Base-by-base conservation (phyloP, 2,329 filamentous ascomycete species). In the Fusarium globosum region DNA sequence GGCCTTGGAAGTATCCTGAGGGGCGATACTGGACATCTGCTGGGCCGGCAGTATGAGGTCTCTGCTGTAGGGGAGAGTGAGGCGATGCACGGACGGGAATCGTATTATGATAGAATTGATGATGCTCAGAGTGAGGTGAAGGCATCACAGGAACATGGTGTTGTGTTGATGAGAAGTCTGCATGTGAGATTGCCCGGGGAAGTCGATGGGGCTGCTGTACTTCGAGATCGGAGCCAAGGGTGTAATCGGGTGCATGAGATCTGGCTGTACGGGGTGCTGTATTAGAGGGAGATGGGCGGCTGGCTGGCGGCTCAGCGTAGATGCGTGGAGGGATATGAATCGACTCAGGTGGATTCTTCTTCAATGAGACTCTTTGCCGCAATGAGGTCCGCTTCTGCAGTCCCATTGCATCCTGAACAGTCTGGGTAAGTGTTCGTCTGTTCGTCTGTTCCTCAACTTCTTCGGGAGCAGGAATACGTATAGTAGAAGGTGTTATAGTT, bases 11-110 rank as follows among this genome's bases (percentile, higher is more conserved):
- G 53, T 80, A 80, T 53, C 79, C 61, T 76, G 83, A 74, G 69
- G 75, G 73, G 63, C 68, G 78, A 41, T 79, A 76, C 30, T 75
- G 76, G 43, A 79, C 77, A 13, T 79, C 76, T 18, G 62, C 68
- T 5, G 74, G 71, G 36, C 84, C 86, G 4, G 88, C 84, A 23
- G 86, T 91, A 80, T 88, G 89, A 35, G 87, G 88, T 38, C 86
- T 82, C 77, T 88, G 89, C 78, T 91, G 90, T 3, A 92, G 81
- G 18, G 90, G 90, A 10, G 90, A 92, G 73, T 92, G 87, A 7
- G 90, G 90, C 49, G 87, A 90, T 20, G 90, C 90, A 49, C 87
- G 87, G 4, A 92, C 89, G 1, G 90, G 90, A 16, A 52, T 52
- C 13, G 49, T 52, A 16, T 52, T 52, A 21, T 87, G 88, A 80